Conservation (phyloP, 2,329 filamentous ascomycete species). For the Xylogone sp. region DNA sequence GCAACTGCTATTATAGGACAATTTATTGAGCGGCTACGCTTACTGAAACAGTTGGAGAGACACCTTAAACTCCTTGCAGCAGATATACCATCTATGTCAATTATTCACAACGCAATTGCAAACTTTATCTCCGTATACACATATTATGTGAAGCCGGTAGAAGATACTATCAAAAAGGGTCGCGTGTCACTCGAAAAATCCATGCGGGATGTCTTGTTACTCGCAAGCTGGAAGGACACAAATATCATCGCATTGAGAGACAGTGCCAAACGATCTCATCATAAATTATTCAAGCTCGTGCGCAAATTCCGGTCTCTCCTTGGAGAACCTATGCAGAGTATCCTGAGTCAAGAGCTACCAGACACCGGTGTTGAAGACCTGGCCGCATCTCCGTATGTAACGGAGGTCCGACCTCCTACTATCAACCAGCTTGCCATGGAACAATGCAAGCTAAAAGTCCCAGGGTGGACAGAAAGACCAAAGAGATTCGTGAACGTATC, state of each 20-base stretch:
- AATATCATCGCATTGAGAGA: constrained; percentile 88
- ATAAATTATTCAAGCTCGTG: constrained; percentile 87
- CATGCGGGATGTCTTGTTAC: constrained; percentile 86
- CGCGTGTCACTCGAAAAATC: constrained; percentile 78
- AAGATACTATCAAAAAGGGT: constrained; percentile 63
- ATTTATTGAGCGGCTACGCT: constrained; percentile 65
- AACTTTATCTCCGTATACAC: constrained; percentile 77
- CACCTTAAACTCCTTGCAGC: constrained; percentile 60
- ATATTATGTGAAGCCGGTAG: constrained; percentile 64
- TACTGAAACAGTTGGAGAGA: constrained; percentile 62
- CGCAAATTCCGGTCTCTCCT: constrained; percentile 83
- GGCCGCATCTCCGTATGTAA: constrained; percentile 1
- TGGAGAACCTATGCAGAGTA: constrained; percentile 66
- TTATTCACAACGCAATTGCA: constrained; percentile 60
- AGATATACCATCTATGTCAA: constrained; percentile 54
- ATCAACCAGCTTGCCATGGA: constrained; percentile 23
- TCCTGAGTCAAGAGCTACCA: constrained; percentile 58
- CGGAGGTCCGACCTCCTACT: constrained; percentile 9
- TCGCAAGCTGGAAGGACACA: constrained; percentile 97
- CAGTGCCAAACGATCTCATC: constrained; percentile 85
- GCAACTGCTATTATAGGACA: constrained; percentile 76
- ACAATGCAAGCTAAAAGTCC: constrained; percentile 24
- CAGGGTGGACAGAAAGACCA: constrained; percentile 43
- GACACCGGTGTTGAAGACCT: constrained; percentile 30
- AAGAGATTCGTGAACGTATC: constrained; percentile 67